Evolutionary conservation across 768 basidiomycete species (phyloP), one percentile per base, ranked within the genome.

Genomic region (Mycena vitilis): DNA sequence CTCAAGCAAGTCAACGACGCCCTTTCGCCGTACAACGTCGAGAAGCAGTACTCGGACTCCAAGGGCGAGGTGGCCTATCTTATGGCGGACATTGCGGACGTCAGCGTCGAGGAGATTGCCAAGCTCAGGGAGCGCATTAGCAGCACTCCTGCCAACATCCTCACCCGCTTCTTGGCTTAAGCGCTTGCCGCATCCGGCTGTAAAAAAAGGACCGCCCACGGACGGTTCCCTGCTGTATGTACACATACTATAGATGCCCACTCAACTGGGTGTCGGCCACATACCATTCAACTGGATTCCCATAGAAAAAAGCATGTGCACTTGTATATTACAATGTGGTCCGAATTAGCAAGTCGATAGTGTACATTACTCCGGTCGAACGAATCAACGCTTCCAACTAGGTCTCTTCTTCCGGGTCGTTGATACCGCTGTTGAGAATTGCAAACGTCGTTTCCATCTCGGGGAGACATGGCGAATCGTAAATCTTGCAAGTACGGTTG

Each of bases 1-100:
- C 91, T 99, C 76, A 91, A 89, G 75, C 89, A 91, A 76, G 94
- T 99, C 85, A 99, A 99, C 86, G 93, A 96, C 73, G 92, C 93
- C 37, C 83, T 99, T 48, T 93, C 93, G 56, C 91, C 95, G 45
- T 95, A 96, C 87, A 99, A 99, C 80, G 96, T 99, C 78, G 96
- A 97, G 82, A 99, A 99, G 84, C 98, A 99, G 81, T 98, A 92
- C 81, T 96, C 97, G n/a, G 98, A 99, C 77, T 95, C 95, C 53
- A 95, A 95, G 82, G 93, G 93, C 68, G 94, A 95, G 60, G 81
- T 95, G 57, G 95, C 96, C 30, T 99, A 99, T 80, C 87, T 99
- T 70, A 92, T 99, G 90, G 96, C 96, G 15, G 98, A 99, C 79
- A 98, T 99, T 71, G 91, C 94, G 23, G 88, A 95, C 71, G 96